Evolutionary conservation across 2,329 filamentous ascomycete species (phyloP).

Genomic region (Rhynchosporium agropyri): DNA sequence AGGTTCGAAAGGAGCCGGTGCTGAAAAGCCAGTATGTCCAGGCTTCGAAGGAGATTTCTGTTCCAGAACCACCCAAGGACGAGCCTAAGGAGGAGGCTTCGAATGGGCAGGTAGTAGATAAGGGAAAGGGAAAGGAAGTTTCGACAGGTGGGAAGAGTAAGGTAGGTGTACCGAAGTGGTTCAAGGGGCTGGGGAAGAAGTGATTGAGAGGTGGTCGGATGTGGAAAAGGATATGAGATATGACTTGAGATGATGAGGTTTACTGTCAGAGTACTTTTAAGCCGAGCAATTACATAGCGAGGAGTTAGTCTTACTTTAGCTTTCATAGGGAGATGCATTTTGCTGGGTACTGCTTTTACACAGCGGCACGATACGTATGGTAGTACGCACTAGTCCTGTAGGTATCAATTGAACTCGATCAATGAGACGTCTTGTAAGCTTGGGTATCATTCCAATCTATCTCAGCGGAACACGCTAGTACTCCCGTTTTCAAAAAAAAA

Average conservation of each 20-base stretch:
- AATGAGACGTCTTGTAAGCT: too few species aligned
- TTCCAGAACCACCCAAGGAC: constrained; percentile 57
- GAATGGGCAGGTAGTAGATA: constrained; percentile 31
- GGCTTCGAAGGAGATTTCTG: constrained; percentile 67
- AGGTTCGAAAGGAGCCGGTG: constrained; percentile 52
- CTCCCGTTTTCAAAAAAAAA: background rate
- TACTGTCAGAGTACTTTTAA: constrained; percentile 4
- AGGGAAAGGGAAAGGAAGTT: constrained; percentile 38
- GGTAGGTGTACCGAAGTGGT: constrained; percentile 64
- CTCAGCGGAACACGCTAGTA: background rate
- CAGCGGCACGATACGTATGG: background rate
- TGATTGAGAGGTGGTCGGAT: constrained; percentile 43
- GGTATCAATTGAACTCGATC: background rate
- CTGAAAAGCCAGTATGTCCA: constrained; percentile 53
- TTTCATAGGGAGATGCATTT: background rate
- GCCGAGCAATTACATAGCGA: constrained; percentile 33
- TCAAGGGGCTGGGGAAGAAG: constrained; percentile 74
- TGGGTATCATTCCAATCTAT: too few species aligned
- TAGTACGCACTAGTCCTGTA: background rate
- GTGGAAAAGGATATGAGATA: background rate
- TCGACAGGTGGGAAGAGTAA: constrained; percentile 43
- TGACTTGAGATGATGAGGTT: constrained; percentile 12
- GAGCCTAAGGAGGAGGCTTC: constrained; percentile 47
- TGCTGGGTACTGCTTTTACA: background rate
- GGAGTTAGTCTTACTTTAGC: constrained; percentile 31